phyloP scores from a whole-genome alignment of 2,329 filamentous ascomycete species.

The Pseudocercospora pini-densiflorae region DNA sequence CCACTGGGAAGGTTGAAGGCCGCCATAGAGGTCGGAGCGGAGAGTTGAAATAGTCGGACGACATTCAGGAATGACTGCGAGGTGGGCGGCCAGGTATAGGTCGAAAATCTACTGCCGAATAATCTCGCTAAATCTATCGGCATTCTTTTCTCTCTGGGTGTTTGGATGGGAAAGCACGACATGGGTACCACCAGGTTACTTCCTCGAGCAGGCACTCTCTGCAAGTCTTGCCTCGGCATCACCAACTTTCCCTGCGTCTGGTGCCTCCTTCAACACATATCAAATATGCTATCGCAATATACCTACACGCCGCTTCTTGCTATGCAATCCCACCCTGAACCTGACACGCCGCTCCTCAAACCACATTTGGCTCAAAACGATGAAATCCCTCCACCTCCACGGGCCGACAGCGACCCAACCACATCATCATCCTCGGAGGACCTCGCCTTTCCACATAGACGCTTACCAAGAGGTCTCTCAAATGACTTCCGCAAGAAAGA shows the following conservation, averaged over 20 bases:
- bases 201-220: background rate
- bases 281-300: background rate
- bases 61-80: no score
- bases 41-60: background rate
- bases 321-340: slow-evolving; percentile 1
- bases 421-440: background rate
- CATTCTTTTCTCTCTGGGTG: background rate
- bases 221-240: background rate
- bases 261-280: background rate
- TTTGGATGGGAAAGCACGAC: background rate
- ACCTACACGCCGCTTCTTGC: slow-evolving; percentile 1
- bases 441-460: background rate
- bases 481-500: slow-evolving; percentile 14
- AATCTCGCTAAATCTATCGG: no score
- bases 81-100: no score
- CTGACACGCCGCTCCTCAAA: slow-evolving; percentile 8
- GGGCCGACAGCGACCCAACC: background rate
- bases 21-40: slow-evolving; percentile 19
- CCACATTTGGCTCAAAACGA: slow-evolving; percentile 10
- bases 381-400: slow-evolving; percentile 6
- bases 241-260: background rate
- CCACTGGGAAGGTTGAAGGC: slow-evolving; percentile 28
- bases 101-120: background rate
- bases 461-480: slow-evolving; percentile 10
- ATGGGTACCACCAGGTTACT: background rate